phyloP scores from a whole-genome alignment of 345 rosid species.

The Hirschfeldia incana region DNA sequence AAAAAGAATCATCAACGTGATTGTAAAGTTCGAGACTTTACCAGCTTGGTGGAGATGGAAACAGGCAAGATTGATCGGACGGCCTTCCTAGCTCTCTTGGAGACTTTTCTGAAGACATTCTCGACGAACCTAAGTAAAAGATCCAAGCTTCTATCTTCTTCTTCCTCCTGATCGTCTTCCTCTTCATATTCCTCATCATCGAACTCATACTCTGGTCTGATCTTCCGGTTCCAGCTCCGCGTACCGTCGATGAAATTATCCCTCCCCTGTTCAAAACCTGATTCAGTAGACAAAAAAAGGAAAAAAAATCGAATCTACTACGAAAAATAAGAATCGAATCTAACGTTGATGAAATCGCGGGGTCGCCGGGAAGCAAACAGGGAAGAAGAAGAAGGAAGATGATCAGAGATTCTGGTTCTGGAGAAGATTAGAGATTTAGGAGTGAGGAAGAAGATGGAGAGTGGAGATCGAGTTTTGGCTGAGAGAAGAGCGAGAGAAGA shows the following conservation, averaged over 20 bases:
- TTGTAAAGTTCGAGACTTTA: conserved; percentile 23
- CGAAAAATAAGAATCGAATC: neutral
- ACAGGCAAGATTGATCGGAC: conserved; percentile 75
- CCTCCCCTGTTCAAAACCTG: conserved; percentile 35
- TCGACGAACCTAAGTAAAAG: conserved; percentile 66
- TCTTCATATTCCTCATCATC: conserved; percentile 31
- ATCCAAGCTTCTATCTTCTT: conserved; percentile 87
- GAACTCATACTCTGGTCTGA: conserved; percentile 44
- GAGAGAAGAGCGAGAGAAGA: conserved; percentile 26
- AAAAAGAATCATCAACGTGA: neutral
- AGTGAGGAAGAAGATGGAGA: conserved; percentile 5
- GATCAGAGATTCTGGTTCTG: neutral
- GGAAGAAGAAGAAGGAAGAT: conserved; percentile 2
- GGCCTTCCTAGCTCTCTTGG: conserved; percentile 77
- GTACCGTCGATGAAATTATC: conserved; percentile 47
- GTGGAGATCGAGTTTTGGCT: conserved; percentile 20
- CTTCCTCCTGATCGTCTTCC: conserved; percentile 59
- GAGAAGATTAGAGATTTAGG: conserved; percentile 35
- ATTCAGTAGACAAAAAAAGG: too few species aligned
- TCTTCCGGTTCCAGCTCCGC: conserved; percentile 73
- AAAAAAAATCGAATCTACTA: neutral
- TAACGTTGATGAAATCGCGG: conserved; percentile 40
- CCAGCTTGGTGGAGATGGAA: conserved; percentile 66
- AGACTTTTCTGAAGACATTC: conserved; percentile 67
- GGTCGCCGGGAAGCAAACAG: conserved; percentile 36